These are phyloP conservation scores for Irpex sp. DNA, from an alignment of 1,284 basidiomycete species.

Conservation along the genomic window DNA sequence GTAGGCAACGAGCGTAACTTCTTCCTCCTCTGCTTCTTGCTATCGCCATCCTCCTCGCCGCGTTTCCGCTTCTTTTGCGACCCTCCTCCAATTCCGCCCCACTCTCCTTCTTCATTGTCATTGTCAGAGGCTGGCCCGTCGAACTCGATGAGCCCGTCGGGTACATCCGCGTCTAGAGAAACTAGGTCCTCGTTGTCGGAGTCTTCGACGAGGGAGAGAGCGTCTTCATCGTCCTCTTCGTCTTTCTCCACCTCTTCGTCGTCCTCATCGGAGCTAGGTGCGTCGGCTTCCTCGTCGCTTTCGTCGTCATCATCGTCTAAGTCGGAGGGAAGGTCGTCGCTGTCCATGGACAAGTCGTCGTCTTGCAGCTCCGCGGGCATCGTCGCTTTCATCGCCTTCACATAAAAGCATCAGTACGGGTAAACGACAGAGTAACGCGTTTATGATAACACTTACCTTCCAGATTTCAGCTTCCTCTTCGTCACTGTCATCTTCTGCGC, in stretches of 20 bases:
- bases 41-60: slow-evolving; percentile 37
- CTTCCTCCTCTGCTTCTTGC: slow-evolving; percentile 58
- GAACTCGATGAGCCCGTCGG: slow-evolving; percentile 56
- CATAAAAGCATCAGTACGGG: not conserved
- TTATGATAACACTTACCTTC: slow-evolving; percentile 55
- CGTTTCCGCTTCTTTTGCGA: slow-evolving; percentile 49
- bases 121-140: slow-evolving; percentile 42
- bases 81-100: slow-evolving; percentile 44
- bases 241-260: slow-evolving; percentile 26
- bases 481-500: slow-evolving; percentile 44
- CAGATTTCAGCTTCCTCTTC: slow-evolving; percentile 72
- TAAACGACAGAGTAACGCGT: not conserved
- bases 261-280: slow-evolving; percentile 20
- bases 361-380: slow-evolving; percentile 59
- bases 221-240: slow-evolving; percentile 33
- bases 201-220: slow-evolving; percentile 55
- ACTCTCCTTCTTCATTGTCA: slow-evolving; percentile 42
- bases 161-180: slow-evolving; percentile 50
- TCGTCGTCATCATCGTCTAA: slow-evolving; percentile 31
- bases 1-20: slow-evolving; percentile 75
- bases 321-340: slow-evolving; percentile 31
- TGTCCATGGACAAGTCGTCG: slow-evolving; percentile 36
- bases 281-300: slow-evolving; percentile 28
- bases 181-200: slow-evolving; percentile 70
- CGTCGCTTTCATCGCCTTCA: slow-evolving; percentile 74